A percentile compares a stretch with the other conserved stretches of the same genome.
Conservation (phyloP, 371 early-diverging fungal species). For the Rhizopus arrhizus region DNA sequence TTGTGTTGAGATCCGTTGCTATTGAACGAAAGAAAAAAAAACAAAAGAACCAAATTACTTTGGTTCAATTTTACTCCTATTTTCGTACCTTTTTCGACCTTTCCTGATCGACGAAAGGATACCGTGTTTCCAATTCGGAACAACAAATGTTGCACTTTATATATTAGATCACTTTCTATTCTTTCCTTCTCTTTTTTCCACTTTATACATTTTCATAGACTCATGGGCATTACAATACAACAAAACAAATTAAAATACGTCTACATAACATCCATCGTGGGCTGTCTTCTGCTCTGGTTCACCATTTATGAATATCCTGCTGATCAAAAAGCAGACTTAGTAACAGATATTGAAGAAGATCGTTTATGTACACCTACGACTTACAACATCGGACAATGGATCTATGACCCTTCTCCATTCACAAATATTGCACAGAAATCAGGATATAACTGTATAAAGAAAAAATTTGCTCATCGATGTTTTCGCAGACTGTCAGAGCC, state of each 20-base stretch:
- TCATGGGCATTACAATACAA: neutral
- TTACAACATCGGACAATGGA: constrained; percentile 45
- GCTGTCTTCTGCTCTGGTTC: constrained; percentile 17
- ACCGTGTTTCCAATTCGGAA: neutral
- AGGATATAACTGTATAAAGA: constrained; percentile 37
- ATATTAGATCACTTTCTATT: neutral
- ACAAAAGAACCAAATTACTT: too few species aligned
- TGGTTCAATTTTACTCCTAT: too few species aligned
- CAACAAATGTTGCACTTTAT: neutral
- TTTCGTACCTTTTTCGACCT: too few species aligned
- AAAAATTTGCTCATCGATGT: constrained; percentile 50
- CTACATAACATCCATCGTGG: constrained; percentile 3
- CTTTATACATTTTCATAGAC: neutral
- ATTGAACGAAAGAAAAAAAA: too few species aligned
- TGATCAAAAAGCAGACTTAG: neutral
- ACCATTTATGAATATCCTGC: constrained; percentile 6
- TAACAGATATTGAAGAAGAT: neutral
- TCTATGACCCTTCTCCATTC: constrained; percentile 23
- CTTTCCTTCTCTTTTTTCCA: neutral
- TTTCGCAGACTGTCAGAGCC: constrained; percentile 32
- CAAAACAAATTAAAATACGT: constrained; percentile 5
- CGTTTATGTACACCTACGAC: constrained; percentile 34
- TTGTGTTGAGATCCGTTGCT: too few species aligned
- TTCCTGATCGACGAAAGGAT: neutral
- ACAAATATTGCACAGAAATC: constrained; percentile 26